Percentiles rank a stretch among this genome's conserved stretches.
phyloP scores from a whole-genome alignment of 1,284 basidiomycete genomes.

The Exsudoporus floridanus region DNA sequence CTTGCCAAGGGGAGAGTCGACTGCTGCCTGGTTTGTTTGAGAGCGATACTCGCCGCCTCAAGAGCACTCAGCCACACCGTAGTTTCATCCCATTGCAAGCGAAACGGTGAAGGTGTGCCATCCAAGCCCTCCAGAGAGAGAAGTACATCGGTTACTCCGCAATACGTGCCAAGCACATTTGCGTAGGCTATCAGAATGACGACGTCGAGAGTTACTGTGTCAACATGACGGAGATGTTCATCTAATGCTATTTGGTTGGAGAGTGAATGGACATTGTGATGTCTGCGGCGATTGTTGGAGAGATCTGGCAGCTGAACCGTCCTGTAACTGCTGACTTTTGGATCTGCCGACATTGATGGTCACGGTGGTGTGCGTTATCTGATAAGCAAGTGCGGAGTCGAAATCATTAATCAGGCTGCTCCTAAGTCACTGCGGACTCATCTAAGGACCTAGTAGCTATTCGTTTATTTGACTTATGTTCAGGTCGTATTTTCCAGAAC shows the following conservation, averaged over 20 bases:
- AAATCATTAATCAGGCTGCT: no score
- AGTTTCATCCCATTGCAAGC: slow-evolving; percentile 39
- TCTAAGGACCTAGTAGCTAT: background rate
- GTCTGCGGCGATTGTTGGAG: slow-evolving; percentile 31
- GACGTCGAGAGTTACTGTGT: slow-evolving; percentile 12
- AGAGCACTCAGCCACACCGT: slow-evolving; percentile 37
- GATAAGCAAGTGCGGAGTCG: slow-evolving; percentile 7
- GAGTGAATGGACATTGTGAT: slow-evolving; percentile 1
- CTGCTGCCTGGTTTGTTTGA: slow-evolving; percentile 16
- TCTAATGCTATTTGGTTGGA: slow-evolving; percentile 8
- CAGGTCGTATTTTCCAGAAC: background rate
- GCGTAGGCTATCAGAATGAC: slow-evolving; percentile 36
- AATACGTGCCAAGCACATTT: slow-evolving; percentile 42
- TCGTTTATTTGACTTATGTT: background rate
- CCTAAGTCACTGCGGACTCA: no score
- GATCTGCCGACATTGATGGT: slow-evolving; percentile 7
- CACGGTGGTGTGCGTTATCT: slow-evolving; percentile 3
- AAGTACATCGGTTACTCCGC: slow-evolving; percentile 40
- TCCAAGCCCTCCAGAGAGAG: slow-evolving; percentile 32
- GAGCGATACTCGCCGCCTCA: slow-evolving; percentile 18
- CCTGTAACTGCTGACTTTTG: slow-evolving; percentile 34
- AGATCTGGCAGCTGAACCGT: slow-evolving; percentile 39
- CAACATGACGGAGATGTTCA: slow-evolving; percentile 1
- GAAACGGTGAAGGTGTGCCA: slow-evolving; percentile 28
- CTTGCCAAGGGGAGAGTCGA: slow-evolving; percentile 4